Evolutionary conservation across 1,284 basidiomycete species (phyloP).

Genomic region (Dichomitus squalens): DNA sequence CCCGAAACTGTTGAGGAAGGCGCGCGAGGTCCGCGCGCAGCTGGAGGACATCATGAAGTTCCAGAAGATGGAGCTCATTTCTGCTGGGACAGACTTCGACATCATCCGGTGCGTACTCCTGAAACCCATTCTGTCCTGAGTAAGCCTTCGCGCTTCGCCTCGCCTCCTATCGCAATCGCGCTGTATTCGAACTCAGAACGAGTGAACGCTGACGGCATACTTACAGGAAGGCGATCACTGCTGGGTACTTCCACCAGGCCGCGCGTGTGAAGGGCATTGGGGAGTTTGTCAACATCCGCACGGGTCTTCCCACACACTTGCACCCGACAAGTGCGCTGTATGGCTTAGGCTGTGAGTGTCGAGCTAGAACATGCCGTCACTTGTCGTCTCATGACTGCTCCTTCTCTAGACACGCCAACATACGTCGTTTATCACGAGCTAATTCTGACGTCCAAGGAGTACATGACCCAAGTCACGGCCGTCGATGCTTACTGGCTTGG

Average conservation of each 20-base stretch:
- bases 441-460: slow-evolving; percentile 92
- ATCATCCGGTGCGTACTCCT: slow-evolving; percentile 67
- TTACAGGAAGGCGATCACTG: slow-evolving; percentile 91
- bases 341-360: slow-evolving; percentile 84
- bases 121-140: background rate
- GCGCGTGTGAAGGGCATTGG: slow-evolving; percentile 98
- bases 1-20: slow-evolving; percentile 93
- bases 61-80: slow-evolving; percentile 91
- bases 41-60: slow-evolving; percentile 99
- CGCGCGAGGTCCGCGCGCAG: slow-evolving; percentile 94
- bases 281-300: slow-evolving; percentile 97
- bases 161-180: background rate
- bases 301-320: slow-evolving; percentile 90
- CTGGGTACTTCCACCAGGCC: slow-evolving; percentile 99
- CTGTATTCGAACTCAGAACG: background rate
- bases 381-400: slow-evolving; percentile 16
- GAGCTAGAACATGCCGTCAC: slow-evolving; percentile 2
- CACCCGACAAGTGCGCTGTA: slow-evolving; percentile 98
- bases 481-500: slow-evolving; percentile 96
- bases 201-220: slow-evolving; percentile 5
- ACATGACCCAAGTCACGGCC: slow-evolving; percentile 96
- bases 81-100: slow-evolving; percentile 96
- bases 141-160: background rate
- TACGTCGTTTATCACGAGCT: slow-evolving; percentile 98
- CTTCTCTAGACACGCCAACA: slow-evolving; percentile 80